Evolutionary conservation across 2,329 filamentous ascomycete genomes (phyloP).

Genomic region (Calonectria hawksworthii): DNA sequence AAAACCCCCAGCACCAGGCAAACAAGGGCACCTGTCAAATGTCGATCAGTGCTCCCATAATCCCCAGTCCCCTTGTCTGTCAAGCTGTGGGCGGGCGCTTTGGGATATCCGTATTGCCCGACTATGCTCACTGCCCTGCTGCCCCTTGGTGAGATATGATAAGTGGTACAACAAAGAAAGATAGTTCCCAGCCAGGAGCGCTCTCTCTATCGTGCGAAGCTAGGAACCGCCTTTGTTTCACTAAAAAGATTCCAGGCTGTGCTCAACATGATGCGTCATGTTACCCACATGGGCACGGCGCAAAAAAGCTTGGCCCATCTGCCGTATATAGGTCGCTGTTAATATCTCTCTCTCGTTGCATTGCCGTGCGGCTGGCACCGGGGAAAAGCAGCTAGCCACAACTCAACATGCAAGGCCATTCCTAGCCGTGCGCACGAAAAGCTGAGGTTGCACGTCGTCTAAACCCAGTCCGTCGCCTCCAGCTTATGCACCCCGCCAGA

Average conservation of each 20-base stretch:
- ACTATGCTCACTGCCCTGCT: neutral
- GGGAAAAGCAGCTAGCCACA: neutral
- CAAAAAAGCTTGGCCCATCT: neutral
- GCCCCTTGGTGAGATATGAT: neutral
- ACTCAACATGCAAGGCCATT: neutral
- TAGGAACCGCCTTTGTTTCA: neutral
- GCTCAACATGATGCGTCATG: neutral
- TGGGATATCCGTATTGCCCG: slow-evolving; percentile 6
- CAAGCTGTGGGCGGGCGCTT: neutral
- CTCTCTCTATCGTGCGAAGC: neutral
- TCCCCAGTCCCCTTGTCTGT: neutral
- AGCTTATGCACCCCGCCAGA: slow-evolving; percentile 18
- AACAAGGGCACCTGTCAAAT: slow-evolving; percentile 25
- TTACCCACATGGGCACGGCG: neutral
- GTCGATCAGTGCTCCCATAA: slow-evolving; percentile 20
- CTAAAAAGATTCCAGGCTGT: neutral
- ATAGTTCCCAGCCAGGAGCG: neutral
- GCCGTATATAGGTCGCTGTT: neutral
- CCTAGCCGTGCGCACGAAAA: neutral
- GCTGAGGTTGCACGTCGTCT: neutral
- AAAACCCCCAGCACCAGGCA: slow-evolving; percentile 8
- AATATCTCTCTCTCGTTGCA: neutral
- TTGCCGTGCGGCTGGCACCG: neutral
- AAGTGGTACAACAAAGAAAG: neutral
- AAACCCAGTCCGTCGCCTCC: neutral